Base-by-base conservation (phyloP, 805 yeast genomes). In the Yarrowia sp. region DNA sequence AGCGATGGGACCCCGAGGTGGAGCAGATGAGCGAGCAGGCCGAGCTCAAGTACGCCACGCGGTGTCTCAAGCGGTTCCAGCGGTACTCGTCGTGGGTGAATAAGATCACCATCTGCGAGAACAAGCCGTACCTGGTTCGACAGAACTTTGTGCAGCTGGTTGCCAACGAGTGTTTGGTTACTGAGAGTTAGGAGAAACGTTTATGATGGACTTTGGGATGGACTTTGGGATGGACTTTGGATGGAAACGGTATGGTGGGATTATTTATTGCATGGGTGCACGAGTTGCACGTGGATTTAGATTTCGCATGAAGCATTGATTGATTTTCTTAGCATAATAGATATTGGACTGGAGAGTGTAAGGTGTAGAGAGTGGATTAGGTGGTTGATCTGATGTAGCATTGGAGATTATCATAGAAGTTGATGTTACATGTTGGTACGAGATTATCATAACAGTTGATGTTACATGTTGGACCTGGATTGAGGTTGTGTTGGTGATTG, bases 21-120 rank as follows among this genome's bases (percentile, higher is more conserved):
- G 66, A 61, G 46, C 66, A 61, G 55, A 46, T 61, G 66, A 47
- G 44, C 44, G 66, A 61, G 55, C 44, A 36, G 66, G 66, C 66
- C 38, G 55, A 46, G 38, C 46, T 61, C 43, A 47, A 61, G 55
- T 61, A 61, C 46, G 66, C 66, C 3, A 61, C 66, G 8, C 53
- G 66, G 55, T 61, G 66, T 9, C 66, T 61, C 30, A 61, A 61
- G 55, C 66, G 66, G 46, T 61, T 61, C 55, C 66, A 61, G 55
- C 66, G 66, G 38, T 47, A 46, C 46, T 61, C 66, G 44, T 36
- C 44, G 12, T 61, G 66, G 66, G 46, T 46, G 36, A 61, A 61
- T 46, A 61, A 61, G 38, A 47, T 61, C 17, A 47, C 55, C 53
- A 61, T 61, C 33, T 61, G 66, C 44, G 46, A 61, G 34, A n/a